A percentile compares a stretch with the other conserved stretches of the same genome.
Conservation (phyloP, 2,329 filamentous ascomycete genomes). For the Aureobasidium zeae region DNA sequence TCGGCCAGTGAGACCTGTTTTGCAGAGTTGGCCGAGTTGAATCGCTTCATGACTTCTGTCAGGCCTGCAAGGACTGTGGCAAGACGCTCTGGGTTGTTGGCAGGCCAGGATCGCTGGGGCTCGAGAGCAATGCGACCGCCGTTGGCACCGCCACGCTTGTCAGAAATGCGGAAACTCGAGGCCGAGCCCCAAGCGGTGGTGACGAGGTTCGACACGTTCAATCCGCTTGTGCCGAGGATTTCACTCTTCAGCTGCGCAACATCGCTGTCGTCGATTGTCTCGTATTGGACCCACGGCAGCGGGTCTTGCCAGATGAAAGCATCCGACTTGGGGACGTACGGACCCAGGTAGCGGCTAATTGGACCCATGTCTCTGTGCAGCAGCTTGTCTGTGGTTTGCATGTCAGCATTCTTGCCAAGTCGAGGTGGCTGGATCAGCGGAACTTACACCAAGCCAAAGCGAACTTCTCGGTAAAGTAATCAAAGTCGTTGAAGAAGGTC, state of each 20-base stretch:
- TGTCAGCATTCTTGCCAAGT: too few species aligned
- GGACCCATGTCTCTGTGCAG: slow-evolving; percentile 73
- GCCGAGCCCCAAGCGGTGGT: slow-evolving; percentile 60
- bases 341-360: slow-evolving; percentile 59
- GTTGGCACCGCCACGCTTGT: slow-evolving; percentile 78
- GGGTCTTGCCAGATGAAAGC: slow-evolving; percentile 67
- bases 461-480: slow-evolving; percentile 61
- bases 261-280: slow-evolving; percentile 54
- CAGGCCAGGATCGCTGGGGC: slow-evolving; percentile 62
- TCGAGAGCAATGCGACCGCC: slow-evolving; percentile 66
- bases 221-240: slow-evolving; percentile 54
- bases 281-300: slow-evolving; percentile 50
- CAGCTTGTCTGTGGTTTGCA: too few species aligned
- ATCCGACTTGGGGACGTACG: slow-evolving; percentile 64
- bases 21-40: slow-evolving; percentile 47
- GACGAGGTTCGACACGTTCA: slow-evolving; percentile 54
- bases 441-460: slow-evolving; percentile 71
- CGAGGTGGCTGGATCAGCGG: too few species aligned
- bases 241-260: slow-evolving; percentile 57
- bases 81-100: slow-evolving; percentile 64
- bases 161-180: slow-evolving; percentile 62
- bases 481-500: slow-evolving; percentile 58
- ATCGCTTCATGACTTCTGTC: slow-evolving; percentile 56
- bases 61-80: slow-evolving; percentile 52
- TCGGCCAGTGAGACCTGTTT: slow-evolving; percentile 74